Evolutionary conservation across 1,139 yeast species (phyloP).

Genomic region (Scheffersomyces segobiensis): DNA sequence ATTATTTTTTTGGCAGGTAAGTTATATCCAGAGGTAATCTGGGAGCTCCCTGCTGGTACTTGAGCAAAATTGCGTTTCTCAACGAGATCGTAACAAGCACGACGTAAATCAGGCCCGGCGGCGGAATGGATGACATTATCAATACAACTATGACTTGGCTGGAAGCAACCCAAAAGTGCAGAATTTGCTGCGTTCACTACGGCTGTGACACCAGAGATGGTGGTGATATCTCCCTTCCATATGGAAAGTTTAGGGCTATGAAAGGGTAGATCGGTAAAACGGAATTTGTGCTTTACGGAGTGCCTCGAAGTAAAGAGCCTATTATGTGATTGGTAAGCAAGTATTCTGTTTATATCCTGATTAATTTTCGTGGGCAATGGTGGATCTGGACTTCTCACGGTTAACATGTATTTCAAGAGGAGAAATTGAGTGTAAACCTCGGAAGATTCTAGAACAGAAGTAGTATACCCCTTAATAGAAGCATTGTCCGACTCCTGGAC

Average conservation of each 20-base stretch:
- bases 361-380: not conserved
- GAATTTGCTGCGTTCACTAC: slow-evolving; percentile 6
- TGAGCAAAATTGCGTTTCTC: slow-evolving; percentile 1
- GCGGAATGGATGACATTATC: slow-evolving; percentile 5
- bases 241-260: not conserved
- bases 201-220: slow-evolving; percentile 2
- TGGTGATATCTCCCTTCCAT: slow-evolving; percentile 5
- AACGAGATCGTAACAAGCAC: not conserved
- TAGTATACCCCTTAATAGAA: not conserved
- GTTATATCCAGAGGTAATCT: slow-evolving; percentile 3
- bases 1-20: slow-evolving; percentile 1
- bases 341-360: not conserved
- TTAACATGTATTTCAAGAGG: not conserved
- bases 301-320: not conserved
- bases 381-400: not conserved
- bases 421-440: not conserved
- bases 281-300: not conserved
- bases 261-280: not conserved
- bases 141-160: slow-evolving; percentile 4
- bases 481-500: not conserved
- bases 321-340: not conserved
- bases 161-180: slow-evolving; percentile 3
- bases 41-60: slow-evolving; percentile 2
- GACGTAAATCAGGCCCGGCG: slow-evolving; percentile 4
- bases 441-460: not conserved